Base-by-base conservation (phyloP, 2,329 filamentous ascomycete genomes). In the Alternaria triticimaculans region DNA sequence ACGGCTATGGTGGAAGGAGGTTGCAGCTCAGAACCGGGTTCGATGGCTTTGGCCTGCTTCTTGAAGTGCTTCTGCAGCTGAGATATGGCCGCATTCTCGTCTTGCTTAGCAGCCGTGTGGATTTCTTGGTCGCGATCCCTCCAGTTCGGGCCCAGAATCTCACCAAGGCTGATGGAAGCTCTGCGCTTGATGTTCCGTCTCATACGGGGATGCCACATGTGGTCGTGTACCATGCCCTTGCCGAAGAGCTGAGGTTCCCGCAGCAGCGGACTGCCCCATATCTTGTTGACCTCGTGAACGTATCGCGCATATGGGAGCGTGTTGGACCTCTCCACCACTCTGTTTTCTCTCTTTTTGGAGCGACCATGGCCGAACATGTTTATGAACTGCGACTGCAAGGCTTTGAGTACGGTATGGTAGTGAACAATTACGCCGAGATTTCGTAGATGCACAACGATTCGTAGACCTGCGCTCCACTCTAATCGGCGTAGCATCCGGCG, bases 381-480 rank as follows among this genome's bases (percentile, higher is more conserved):
- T 12, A 73, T 46, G 25, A 80, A 69, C 37, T 76, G 68, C 14
- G 62, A 61, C 37, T 76, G 72, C 14, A 80, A 58, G 2, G 70
- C 65, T 21, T 74, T 76, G 46, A 71, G 56, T 5, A 79, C 74
- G 3, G 72, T 75, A 28, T 71, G 60, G 5, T 50, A 49, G 11
- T 73, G 70, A 3, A 80, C 66, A 25, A 68, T 46, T 2, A 80
- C 66, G 15, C 75, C 74, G 0, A 71, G 65, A 48, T 78, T 65
- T 12, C 77, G 73, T 7, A 80, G 66, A 53, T 74, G 63, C 3
- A 73, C 72, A 28, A 79, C 59, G 0, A 67, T 69, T 11, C 62
- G 57, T 8, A 80, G 69, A 2, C 78, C 78, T 12, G 68, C 48
- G 50, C 60, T 72, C 78, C 78, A 80, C 33, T 67, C 37, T 0